These are phyloP conservation scores for Prunus fruticosa DNA, from an alignment of 306 rosid genomes.

Conservation along the genomic window DNA sequence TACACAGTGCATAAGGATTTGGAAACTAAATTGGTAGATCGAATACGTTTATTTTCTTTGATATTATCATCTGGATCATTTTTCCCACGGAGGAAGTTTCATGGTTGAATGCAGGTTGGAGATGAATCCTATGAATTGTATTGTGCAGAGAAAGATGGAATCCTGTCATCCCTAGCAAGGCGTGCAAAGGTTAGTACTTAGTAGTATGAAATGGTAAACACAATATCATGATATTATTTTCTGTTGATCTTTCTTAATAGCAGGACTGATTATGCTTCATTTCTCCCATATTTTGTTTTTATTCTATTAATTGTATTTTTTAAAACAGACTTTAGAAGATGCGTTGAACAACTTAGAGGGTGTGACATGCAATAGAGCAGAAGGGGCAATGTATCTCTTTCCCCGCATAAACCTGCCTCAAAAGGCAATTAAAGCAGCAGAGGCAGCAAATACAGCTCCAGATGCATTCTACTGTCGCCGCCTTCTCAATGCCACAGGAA, in stretches of 20 bases:
- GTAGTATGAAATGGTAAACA: constrained; percentile 21
- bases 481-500: constrained; percentile 80
- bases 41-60: neutral
- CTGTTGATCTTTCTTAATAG: neutral
- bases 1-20: neutral
- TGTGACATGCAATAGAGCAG: constrained; percentile 83
- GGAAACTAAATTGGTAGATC: neutral
- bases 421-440: constrained; percentile 84
- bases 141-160: constrained; percentile 69
- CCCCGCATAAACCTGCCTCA: constrained; percentile 59
- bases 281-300: too few species aligned
- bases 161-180: constrained; percentile 72
- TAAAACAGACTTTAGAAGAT: constrained; percentile 59
- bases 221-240: neutral
- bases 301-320: neutral
- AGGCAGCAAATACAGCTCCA: constrained; percentile 55
- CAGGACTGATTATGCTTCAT: neutral
- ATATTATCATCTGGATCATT: neutral
- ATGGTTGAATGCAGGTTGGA: constrained; percentile 61
- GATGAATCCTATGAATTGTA: constrained; percentile 80
- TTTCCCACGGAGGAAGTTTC: neutral
- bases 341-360: constrained; percentile 78
- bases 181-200: constrained; percentile 82
- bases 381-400: constrained; percentile 92
- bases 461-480: constrained; percentile 72